Evolutionary conservation across 2,329 filamentous ascomycete genomes (phyloP).

Genomic region (Paraphaeosphaeria minitans): DNA sequence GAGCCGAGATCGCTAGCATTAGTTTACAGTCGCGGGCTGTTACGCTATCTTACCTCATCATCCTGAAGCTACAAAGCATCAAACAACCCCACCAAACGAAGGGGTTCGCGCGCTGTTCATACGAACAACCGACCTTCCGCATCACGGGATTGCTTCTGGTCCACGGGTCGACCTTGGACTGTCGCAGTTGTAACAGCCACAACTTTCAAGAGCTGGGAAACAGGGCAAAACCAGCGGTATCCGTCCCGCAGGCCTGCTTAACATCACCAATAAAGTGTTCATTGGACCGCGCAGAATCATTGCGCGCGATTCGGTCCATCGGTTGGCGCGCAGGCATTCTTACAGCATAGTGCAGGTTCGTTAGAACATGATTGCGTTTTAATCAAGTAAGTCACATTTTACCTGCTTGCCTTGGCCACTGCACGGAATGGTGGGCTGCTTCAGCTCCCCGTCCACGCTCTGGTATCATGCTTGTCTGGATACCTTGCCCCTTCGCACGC

Average conservation of each 20-base stretch:
- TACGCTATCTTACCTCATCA: not conserved
- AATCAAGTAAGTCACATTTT: not conserved
- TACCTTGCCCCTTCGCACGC: not conserved
- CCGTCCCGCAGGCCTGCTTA: not conserved
- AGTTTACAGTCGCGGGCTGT: not conserved
- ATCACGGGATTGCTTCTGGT: slow-evolving; percentile 2
- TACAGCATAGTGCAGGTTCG: not conserved
- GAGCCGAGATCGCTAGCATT: not conserved
- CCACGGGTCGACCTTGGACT: not conserved
- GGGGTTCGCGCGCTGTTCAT: not conserved
- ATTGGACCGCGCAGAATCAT: not conserved
- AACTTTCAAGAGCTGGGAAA: not conserved
- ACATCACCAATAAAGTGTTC: not conserved
- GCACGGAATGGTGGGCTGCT: not conserved
- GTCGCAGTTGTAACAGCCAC: not conserved
- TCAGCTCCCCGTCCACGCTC: not conserved
- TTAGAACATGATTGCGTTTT: slow-evolving; percentile 2
- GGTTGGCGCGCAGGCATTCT: not conserved
- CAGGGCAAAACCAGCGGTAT: not conserved
- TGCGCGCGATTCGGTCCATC: not conserved
- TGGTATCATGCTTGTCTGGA: not conserved
- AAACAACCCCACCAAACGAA: not conserved
- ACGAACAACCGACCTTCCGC: not conserved
- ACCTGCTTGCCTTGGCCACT: not conserved
- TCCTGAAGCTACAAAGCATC: not conserved